A percentile compares a stretch with the other conserved stretches of the same genome.
Evolutionary conservation across 805 yeast species (phyloP).

Genomic region (Hanseniaspora thailandica): DNA sequence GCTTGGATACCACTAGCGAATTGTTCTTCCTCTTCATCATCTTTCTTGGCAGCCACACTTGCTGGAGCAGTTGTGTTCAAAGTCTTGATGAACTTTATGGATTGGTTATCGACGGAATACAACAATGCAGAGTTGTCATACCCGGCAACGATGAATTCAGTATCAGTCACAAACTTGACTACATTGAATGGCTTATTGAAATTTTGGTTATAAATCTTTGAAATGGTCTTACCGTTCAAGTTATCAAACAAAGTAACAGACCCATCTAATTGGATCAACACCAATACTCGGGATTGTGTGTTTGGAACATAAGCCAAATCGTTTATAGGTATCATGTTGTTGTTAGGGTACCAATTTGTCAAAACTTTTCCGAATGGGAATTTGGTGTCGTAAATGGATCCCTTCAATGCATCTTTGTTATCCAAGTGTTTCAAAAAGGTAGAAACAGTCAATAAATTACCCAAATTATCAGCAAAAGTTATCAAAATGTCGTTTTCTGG

Average conservation of each 20-base stretch:
- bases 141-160: constrained; percentile 74
- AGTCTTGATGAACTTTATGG: constrained; percentile 46
- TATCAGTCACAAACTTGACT: constrained; percentile 55
- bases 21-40: constrained; percentile 41
- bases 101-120: constrained; percentile 58
- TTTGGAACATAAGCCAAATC: constrained; percentile 73
- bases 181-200: constrained; percentile 66
- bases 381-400: constrained; percentile 78
- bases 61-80: constrained; percentile 38
- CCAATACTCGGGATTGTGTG: constrained; percentile 71
- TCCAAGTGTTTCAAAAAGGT: constrained; percentile 85
- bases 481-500: constrained; percentile 69
- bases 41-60: constrained; percentile 14
- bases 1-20: constrained; percentile 57
- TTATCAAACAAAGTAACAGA: constrained; percentile 10
- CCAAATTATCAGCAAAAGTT: constrained; percentile 88
- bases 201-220: constrained; percentile 22
- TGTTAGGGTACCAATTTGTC: constrained; percentile 67
- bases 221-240: constrained; percentile 16
- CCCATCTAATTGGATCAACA: constrained; percentile 37
- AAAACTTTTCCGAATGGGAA: constrained; percentile 80
- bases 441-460: constrained; percentile 80
- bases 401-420: constrained; percentile 36
- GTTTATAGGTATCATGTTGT: constrained; percentile 66
- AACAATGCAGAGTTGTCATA: constrained; percentile 84